A percentile compares a stretch with the other conserved stretches of the same genome.
Evolutionary conservation across 192 early-diverging fungal species (phyloP).

Genomic region (Backusella mclennaniae): DNA sequence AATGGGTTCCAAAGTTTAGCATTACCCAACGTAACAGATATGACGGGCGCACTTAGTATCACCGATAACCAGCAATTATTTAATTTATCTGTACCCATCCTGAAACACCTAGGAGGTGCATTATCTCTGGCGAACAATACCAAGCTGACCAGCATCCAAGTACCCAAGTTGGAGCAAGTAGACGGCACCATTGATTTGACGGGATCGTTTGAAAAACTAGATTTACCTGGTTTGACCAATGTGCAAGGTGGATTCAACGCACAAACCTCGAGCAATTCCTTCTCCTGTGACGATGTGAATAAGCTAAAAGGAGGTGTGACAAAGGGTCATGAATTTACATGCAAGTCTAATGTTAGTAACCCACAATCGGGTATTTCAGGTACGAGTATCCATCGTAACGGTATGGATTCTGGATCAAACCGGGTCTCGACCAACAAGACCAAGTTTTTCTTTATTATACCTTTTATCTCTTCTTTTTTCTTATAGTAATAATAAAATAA

Average conservation of each 20-base stretch:
- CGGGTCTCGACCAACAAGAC: background rate
- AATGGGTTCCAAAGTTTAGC: constrained; percentile 54
- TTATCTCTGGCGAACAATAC: constrained; percentile 66
- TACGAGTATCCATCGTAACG: background rate
- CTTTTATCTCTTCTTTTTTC: background rate
- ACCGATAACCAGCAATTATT: constrained; percentile 53
- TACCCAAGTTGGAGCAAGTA: constrained; percentile 51
- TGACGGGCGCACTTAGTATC: constrained; percentile 53
- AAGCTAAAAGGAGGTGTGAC: constrained; percentile 18
- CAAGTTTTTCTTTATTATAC: background rate
- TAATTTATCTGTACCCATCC: constrained; percentile 54
- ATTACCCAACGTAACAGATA: constrained; percentile 41
- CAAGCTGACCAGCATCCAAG: constrained; percentile 46
- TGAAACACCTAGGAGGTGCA: constrained; percentile 59
- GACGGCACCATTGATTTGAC: constrained; percentile 58
- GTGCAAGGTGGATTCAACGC: constrained; percentile 20
- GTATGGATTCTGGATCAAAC: background rate
- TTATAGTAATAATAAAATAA: background rate
- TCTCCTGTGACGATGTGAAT: constrained; percentile 25
- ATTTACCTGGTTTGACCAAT: constrained; percentile 39
- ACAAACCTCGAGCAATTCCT: constrained; percentile 18
- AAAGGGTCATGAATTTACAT: constrained; percentile 25
- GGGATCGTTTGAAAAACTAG: constrained; percentile 59
- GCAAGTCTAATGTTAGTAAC: constrained; percentile 18
- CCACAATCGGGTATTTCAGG: constrained; percentile 11